A percentile compares a stretch with the other conserved stretches of the same genome.
Evolutionary conservation across 768 basidiomycete species (phyloP).

Genomic region (Pulveroboletus sp.): DNA sequence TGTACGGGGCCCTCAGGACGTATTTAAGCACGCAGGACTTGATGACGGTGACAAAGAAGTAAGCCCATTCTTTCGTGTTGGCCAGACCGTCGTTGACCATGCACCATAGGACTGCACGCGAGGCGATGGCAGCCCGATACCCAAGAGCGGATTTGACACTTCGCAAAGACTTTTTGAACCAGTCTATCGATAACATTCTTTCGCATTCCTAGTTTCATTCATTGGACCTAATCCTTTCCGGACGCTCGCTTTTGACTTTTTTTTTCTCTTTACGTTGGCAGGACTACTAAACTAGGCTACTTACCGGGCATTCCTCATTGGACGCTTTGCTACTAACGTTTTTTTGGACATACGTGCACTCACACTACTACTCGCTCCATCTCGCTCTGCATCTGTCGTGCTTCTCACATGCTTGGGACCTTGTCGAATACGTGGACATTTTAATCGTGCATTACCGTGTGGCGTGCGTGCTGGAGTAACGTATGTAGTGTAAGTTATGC

Average conservation of each 20-base stretch:
- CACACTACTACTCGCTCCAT: slow-evolving; percentile 1
- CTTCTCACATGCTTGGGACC: slow-evolving; percentile 11
- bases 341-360: slow-evolving; percentile 4
- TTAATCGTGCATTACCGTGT: slow-evolving; percentile 5
- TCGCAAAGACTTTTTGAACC: slow-evolving; percentile 64
- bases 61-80: slow-evolving; percentile 16
- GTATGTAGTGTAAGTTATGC: too few species aligned
- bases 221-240: slow-evolving; percentile 1
- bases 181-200: slow-evolving; percentile 63
- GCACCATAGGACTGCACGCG: slow-evolving; percentile 52
- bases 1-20: slow-evolving; percentile 51
- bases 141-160: slow-evolving; percentile 60
- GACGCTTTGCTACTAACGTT: slow-evolving; percentile 9
- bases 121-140: slow-evolving; percentile 60
- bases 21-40: slow-evolving; percentile 66
- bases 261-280: background rate
- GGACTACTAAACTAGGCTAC: slow-evolving; percentile 4
- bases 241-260: slow-evolving; percentile 1
- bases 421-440: slow-evolving; percentile 10
- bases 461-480: background rate
- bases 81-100: slow-evolving; percentile 4
- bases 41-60: slow-evolving; percentile 75
- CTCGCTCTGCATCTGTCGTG: slow-evolving; percentile 6
- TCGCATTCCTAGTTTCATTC: slow-evolving; percentile 43
- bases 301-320: background rate